Evolutionary conservation across 2,329 filamentous ascomycete genomes (phyloP).

Genomic region (Pezicula radicicola): DNA sequence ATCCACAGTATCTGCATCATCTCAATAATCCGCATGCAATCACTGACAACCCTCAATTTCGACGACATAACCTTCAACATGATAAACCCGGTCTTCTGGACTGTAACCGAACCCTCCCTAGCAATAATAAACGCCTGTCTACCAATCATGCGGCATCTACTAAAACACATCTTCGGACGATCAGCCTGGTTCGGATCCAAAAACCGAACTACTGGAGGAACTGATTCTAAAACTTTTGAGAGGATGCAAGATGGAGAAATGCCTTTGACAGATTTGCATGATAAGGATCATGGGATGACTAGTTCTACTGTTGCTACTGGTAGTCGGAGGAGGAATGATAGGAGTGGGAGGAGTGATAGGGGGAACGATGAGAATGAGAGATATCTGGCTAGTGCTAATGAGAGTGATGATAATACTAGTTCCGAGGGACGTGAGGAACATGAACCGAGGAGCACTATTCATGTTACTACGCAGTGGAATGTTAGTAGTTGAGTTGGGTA

Average conservation of each 20-base stretch:
- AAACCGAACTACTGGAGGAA: neutral
- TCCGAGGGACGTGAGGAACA: no score
- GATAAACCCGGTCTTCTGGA: slow-evolving; percentile 22
- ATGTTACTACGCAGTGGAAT: no score
- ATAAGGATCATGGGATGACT: neutral
- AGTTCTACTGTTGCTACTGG: neutral
- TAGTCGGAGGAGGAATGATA: no score
- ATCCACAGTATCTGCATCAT: slow-evolving; percentile 19
- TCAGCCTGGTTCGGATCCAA: neutral
- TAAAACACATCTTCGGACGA: neutral
- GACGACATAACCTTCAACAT: slow-evolving; percentile 20
- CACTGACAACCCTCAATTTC: slow-evolving; percentile 22
- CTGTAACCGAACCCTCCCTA: slow-evolving; percentile 4
- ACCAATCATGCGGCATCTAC: slow-evolving; percentile 1
- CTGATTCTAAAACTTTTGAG: neutral
- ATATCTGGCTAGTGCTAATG: no score
- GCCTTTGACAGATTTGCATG: neutral
- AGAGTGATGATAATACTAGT: no score
- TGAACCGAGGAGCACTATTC: no score
- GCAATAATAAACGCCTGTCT: slow-evolving; percentile 2
- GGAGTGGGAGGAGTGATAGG: no score
- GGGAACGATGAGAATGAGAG: no score
- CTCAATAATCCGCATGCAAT: slow-evolving; percentile 20
- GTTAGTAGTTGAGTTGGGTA: no score
- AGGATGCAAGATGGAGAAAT: neutral